phyloP scores from a whole-genome alignment of 345 rosid genomes.

The Triadica sebifera region DNA sequence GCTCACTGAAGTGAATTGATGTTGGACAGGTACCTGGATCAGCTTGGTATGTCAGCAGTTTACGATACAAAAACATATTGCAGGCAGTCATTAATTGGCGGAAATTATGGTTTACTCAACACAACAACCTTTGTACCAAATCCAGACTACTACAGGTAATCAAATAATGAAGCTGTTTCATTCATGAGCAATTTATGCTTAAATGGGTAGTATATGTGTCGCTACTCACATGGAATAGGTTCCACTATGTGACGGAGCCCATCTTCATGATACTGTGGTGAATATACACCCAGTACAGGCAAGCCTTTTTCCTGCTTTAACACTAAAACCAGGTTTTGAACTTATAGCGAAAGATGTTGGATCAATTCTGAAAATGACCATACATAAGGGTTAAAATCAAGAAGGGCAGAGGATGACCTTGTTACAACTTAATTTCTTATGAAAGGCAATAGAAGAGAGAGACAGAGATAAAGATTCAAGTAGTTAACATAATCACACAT shows the following conservation, averaged over 20 bases:
- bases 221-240: too few relatives aligned
- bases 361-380: too few relatives aligned
- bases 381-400: background rate
- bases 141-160: conserved; percentile 78
- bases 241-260: too few relatives aligned
- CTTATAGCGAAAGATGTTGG: too few relatives aligned
- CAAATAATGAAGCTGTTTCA: background rate
- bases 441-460: background rate
- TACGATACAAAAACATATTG: conserved; percentile 82
- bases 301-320: too few relatives aligned
- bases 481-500: too few relatives aligned
- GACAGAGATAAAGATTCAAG: background rate
- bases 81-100: conserved; percentile 86
- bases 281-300: too few relatives aligned
- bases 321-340: too few relatives aligned
- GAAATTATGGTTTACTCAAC: conserved; percentile 80
- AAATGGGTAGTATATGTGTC: too few relatives aligned
- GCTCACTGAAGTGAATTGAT: conserved; percentile 3
- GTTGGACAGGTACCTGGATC: conserved; percentile 80
- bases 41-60: conserved; percentile 73
- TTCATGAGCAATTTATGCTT: background rate
- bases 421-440: background rate
- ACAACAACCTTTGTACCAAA: conserved; percentile 77
- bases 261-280: too few relatives aligned
- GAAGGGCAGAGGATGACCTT: background rate